Conservation (phyloP, 2,329 filamentous ascomycete genomes). For the Grosmannia serpens region DNA sequence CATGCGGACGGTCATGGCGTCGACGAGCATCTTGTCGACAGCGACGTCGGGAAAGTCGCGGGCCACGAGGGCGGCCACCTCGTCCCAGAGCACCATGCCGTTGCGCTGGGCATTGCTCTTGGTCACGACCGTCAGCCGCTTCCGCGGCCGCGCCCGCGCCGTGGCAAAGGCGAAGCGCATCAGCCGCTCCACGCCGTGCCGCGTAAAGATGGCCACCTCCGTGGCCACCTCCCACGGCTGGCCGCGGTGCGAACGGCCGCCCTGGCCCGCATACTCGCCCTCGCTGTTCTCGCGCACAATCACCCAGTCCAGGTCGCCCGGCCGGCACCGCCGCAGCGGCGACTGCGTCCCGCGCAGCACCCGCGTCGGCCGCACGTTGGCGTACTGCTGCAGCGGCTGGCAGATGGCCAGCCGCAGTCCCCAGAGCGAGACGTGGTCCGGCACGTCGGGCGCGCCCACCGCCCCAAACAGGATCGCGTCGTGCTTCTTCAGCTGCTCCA, state of each 20-base stretch:
- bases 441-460: conserved; percentile 33
- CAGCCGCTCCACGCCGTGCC: conserved; percentile 46
- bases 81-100: conserved; percentile 58
- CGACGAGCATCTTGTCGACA: conserved; percentile 53
- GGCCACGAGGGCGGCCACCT: conserved; percentile 42
- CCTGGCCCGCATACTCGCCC: conserved; percentile 53
- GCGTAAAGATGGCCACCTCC: conserved; percentile 52
- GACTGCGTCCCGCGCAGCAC: conserved; percentile 47
- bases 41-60: conserved; percentile 48
- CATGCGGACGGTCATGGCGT: conserved; percentile 39
- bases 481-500: conserved; percentile 34
- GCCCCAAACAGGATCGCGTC: conserved; percentile 22
- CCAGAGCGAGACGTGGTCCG: conserved; percentile 58
- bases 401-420: conserved; percentile 51
- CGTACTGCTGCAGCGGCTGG: conserved; percentile 53
- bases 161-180: conserved; percentile 53
- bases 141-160: conserved; percentile 38
- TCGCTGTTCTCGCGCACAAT: conserved; percentile 56
- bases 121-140: conserved; percentile 50
- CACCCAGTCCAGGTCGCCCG: conserved; percentile 51
- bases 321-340: conserved; percentile 35
- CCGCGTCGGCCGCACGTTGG: conserved; percentile 51
- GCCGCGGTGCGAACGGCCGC: conserved; percentile 45
- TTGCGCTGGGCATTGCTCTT: conserved; percentile 57
- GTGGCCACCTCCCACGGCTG: conserved; percentile 48